Percentiles rank a stretch among this genome's conserved stretches.
These are phyloP conservation scores for Tylopilus cervinicoccineus DNA, from an alignment of 768 basidiomycete species.

Conservation along the genomic window DNA sequence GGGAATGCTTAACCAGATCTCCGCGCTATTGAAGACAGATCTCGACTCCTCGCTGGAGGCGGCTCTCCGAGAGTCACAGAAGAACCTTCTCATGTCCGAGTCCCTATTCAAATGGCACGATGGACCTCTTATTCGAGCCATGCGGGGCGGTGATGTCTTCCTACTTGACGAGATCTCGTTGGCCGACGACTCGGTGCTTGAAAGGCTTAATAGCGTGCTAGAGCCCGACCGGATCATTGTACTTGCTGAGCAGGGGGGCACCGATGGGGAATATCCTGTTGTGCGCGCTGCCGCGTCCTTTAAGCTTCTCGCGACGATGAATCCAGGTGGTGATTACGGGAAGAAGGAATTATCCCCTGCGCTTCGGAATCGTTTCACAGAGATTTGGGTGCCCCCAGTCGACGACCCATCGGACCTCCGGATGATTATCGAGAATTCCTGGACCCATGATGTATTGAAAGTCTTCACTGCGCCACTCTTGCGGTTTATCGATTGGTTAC, in stretches of 20 bases:
- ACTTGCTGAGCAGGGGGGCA: constrained; percentile 88
- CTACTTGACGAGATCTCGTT: constrained; percentile 95
- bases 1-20: constrained; percentile 26
- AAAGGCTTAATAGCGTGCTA: constrained; percentile 95
- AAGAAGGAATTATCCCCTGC: constrained; percentile 99
- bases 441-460: constrained; percentile 53
- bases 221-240: constrained; percentile 87
- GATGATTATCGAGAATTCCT: constrained; percentile 70
- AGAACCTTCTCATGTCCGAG: constrained; percentile 46
- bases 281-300: constrained; percentile 67
- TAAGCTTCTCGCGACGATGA: constrained; percentile 97
- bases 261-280: constrained; percentile 59
- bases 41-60: constrained; percentile 30
- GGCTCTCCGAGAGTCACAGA: constrained; percentile 40
- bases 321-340: constrained; percentile 97
- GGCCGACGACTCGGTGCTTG: constrained; percentile 96
- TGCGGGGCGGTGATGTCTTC: constrained; percentile 81
- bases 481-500: constrained; percentile 82
- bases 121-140: constrained; percentile 92
- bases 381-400: constrained; percentile 95
- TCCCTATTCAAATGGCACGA: constrained; percentile 96
- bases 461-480: constrained; percentile 60
- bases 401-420: constrained; percentile 68
- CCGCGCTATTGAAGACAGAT: constrained; percentile 17
- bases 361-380: constrained; percentile 94